A percentile compares a stretch with the other conserved stretches of the same genome.
Conservation (phyloP, 192 early-diverging fungal genomes). For the Coemansia sp. region DNA sequence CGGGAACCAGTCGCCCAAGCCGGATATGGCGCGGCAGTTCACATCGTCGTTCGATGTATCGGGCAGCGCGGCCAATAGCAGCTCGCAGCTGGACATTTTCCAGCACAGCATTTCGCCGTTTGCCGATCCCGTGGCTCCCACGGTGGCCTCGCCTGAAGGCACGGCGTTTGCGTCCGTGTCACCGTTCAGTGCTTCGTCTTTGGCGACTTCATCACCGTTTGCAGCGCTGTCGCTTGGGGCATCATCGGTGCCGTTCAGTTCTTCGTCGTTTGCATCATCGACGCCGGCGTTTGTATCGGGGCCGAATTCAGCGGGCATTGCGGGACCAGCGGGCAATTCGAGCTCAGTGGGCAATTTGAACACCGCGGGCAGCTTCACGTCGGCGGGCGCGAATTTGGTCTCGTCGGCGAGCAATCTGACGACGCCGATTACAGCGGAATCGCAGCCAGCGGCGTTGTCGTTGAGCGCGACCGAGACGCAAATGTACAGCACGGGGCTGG, state of each 20-base stretch:
- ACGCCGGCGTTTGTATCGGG: background rate
- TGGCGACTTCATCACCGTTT: background rate
- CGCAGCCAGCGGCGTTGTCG: too few species aligned
- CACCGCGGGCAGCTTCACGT: background rate
- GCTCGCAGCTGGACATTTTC: conserved; percentile 8
- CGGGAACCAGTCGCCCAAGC: conserved; percentile 21
- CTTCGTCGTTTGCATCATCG: too few species aligned
- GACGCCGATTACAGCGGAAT: too few species aligned
- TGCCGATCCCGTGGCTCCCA: conserved; percentile 8
- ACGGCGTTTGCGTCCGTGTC: conserved; percentile 8
- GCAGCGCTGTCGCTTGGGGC: too few species aligned
- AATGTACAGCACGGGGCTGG: conserved; percentile 37
- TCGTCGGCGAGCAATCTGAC: background rate
- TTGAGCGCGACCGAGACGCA: too few species aligned
- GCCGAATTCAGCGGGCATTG: background rate
- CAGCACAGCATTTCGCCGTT: conserved; percentile 21
- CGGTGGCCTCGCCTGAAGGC: conserved; percentile 24
- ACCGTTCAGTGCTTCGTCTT: background rate
- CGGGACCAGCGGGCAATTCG: too few species aligned
- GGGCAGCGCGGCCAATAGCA: conserved; percentile 8
- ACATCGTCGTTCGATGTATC: conserved; percentile 43
- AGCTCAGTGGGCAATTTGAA: background rate
- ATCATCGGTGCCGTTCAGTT: background rate
- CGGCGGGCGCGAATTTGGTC: background rate
- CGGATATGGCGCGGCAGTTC: conserved; percentile 42